Conservation (phyloP, 2,329 filamentous ascomycete genomes). For the Aciculosporium take region DNA sequence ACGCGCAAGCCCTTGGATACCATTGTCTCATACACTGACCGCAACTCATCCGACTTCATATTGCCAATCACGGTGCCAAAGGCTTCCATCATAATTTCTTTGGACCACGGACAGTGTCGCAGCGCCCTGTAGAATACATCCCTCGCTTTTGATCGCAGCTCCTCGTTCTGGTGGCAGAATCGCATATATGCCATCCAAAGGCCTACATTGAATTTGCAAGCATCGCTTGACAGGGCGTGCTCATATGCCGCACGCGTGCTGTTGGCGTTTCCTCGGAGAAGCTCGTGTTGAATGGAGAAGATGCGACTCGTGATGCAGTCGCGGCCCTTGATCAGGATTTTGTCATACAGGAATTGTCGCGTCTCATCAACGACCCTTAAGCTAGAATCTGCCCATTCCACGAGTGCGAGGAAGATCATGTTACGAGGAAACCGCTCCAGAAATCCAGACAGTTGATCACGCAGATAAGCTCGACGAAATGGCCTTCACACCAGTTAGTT, state of each 20-base stretch:
- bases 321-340: constrained; percentile 26
- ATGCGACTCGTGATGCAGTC: constrained; percentile 30
- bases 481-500: constrained; percentile 25
- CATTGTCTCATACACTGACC: constrained; percentile 33
- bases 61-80: constrained; percentile 30
- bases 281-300: constrained; percentile 39
- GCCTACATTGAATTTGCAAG: constrained; percentile 24
- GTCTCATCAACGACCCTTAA: constrained; percentile 65
- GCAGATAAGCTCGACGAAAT: constrained; percentile 54
- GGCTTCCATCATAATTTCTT: constrained; percentile 35
- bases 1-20: constrained; percentile 34
- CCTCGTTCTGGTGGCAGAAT: constrained; percentile 27
- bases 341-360: constrained; percentile 46
- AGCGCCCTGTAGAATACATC: constrained; percentile 35
- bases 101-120: constrained; percentile 34
- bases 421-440: constrained; percentile 58
- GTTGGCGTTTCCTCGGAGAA: constrained; percentile 31
- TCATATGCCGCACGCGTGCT: constrained; percentile 38
- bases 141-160: constrained; percentile 27
- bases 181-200: constrained; percentile 38
- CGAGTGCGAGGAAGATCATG: constrained; percentile 57
- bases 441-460: constrained; percentile 45
- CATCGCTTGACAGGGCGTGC: constrained; percentile 29
- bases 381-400: constrained; percentile 58
- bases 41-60: constrained; percentile 34